Conservation (phyloP, 768 basidiomycete genomes). For the Termitomyces titanicus region DNA sequence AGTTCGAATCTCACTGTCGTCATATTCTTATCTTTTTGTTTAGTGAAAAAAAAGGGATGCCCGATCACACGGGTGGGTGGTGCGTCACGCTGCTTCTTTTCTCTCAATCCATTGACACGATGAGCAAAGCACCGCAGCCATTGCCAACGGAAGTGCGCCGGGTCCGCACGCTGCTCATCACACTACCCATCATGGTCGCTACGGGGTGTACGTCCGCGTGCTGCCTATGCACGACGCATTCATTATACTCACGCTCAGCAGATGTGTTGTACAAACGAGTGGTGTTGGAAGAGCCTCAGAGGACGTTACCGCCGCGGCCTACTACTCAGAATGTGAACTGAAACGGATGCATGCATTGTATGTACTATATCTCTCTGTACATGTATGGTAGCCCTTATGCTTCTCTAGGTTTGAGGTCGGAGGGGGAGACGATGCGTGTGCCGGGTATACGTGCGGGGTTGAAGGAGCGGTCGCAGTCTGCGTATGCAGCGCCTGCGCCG, state of each 20-base stretch:
- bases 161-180: not conserved
- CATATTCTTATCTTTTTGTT: too few species aligned
- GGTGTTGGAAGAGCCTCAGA: not conserved
- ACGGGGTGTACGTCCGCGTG: not conserved
- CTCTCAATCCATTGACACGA: too few species aligned
- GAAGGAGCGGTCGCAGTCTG: constrained; percentile 92
- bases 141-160: constrained; percentile 1
- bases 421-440: constrained; percentile 60
- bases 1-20: too few species aligned
- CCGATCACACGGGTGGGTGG: too few species aligned
- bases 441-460: constrained; percentile 88
- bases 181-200: not conserved
- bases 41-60: too few species aligned
- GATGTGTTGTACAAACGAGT: not conserved
- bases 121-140: too few species aligned
- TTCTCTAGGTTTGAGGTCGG: constrained; percentile 15
- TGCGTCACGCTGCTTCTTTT: too few species aligned
- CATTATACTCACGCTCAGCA: not conserved
- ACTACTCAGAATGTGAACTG: too few species aligned
- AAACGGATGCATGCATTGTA: too few species aligned
- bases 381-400: too few species aligned
- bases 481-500: constrained; percentile 82
- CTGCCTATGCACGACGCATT: too few species aligned
- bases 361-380: too few species aligned
- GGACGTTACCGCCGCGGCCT: not conserved